Evolutionary conservation across 2,329 filamentous ascomycete genomes (phyloP), one percentile per base, ranked within the genome.

Genomic region (Trichothecium roseum): DNA sequence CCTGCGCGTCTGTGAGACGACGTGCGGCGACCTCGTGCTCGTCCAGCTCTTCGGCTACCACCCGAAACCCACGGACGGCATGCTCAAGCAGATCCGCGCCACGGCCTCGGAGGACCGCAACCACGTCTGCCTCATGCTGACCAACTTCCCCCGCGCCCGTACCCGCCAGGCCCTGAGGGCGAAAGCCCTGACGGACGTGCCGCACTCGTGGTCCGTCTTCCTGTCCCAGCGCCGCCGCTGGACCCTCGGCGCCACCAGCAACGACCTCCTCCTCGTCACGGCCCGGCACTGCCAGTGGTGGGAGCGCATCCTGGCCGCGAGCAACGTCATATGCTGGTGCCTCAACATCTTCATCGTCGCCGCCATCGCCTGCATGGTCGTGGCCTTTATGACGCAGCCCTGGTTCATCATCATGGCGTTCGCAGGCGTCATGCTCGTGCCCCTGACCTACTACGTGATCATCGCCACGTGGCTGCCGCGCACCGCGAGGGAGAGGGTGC

Each of bases 91-190:
- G 18, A 48, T 49, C 32, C 40, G 46, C 30, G 45, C 46, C 16
- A 49, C 45, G 10, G 46, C 46, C 1, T 49, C 46, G 9, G 45
- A 49, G 30, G 46, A 48, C 9, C 43, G 45, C 12, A 44, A 49
- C 16, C 45, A 49, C 37, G 47, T 49, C 36, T 49, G 46, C 8
- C 40, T 44, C 3, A 46, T 49, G 30, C 46, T 49, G 12, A 47
- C 46, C 0, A 46, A 41, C 1, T 57, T 49, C 28, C 57, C 59
- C 3, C 44, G 59, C 28, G 52, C 52, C 4, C 50, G 52, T 28
- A 64, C 58, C 5, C 48, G 57, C 1, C 61, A 64, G 40, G 58
- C 60, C 1, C 45, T 64, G 7, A 45, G 49, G n/a, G 60, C 62
- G 5, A 48, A 53, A 17, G 60, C 60, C 8, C 62, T 49, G 40